phyloP scores from a whole-genome alignment of 352 stramenopile species.

The Phytophthora citrophthora region DNA sequence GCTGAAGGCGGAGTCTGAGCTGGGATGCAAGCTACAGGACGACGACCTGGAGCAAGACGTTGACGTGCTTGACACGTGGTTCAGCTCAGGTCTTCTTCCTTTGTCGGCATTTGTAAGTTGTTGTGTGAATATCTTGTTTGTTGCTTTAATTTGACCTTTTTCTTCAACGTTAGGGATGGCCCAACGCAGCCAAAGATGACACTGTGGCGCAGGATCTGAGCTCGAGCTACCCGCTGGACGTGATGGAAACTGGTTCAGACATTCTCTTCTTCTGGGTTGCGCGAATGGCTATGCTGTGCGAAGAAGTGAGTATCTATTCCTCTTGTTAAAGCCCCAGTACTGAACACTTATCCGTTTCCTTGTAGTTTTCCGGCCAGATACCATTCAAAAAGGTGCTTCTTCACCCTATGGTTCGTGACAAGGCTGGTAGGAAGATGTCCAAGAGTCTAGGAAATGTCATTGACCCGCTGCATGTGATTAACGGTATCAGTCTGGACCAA shows the following conservation, averaged over 20 bases:
- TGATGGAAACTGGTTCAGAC: constrained; percentile 95
- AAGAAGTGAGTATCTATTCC: constrained; percentile 83
- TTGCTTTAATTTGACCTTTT: constrained; percentile 51
- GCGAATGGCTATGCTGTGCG: constrained; percentile 99
- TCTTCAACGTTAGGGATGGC: constrained; percentile 87
- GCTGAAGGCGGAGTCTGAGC: constrained; percentile 83
- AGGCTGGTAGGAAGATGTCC: constrained; percentile 99
- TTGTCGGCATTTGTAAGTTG: constrained; percentile 71
- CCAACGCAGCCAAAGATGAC: constrained; percentile 74
- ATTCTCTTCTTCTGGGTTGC: constrained; percentile 99
- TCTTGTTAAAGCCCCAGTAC: background rate
- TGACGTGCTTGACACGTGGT: constrained; percentile 99
- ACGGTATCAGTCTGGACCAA: constrained; percentile 94
- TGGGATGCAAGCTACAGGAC: constrained; percentile 75
- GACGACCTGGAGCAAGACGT: constrained; percentile 95
- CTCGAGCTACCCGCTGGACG: constrained; percentile 62
- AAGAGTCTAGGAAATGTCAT: constrained; percentile 99
- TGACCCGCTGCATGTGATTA: constrained; percentile 98
- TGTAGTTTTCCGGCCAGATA: constrained; percentile 91
- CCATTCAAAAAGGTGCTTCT: constrained; percentile 99
- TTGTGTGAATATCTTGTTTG: background rate
- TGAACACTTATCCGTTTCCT: background rate
- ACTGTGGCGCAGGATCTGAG: constrained; percentile 32
- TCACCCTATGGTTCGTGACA: constrained; percentile 99
- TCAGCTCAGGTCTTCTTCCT: constrained; percentile 98